These are phyloP conservation scores for Trichoderma pleuroti DNA, from an alignment of 2,329 filamentous ascomycete genomes.

Conservation along the genomic window DNA sequence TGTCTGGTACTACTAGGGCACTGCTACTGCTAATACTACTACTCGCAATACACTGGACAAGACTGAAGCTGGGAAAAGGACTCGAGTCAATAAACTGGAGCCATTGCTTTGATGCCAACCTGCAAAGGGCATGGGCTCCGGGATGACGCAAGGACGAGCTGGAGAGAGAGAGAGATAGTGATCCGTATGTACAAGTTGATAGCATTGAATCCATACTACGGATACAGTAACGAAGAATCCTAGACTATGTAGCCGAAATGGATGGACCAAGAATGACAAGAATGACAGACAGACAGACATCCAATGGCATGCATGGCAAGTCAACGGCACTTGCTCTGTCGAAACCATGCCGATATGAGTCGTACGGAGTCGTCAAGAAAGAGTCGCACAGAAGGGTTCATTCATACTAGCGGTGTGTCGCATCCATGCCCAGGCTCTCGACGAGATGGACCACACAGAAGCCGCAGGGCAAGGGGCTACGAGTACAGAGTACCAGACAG, in stretches of 20 bases:
- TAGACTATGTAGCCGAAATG: not conserved
- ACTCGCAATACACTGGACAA: not conserved
- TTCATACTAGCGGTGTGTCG: conserved; percentile 14
- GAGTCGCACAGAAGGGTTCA: not conserved
- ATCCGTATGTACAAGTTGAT: not conserved
- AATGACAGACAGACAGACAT: not conserved
- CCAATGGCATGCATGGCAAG: not conserved
- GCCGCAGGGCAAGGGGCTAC: not conserved
- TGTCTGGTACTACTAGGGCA: too few species aligned
- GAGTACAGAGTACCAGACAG: not conserved
- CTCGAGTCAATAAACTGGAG: conserved; percentile 13
- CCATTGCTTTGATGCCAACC: not conserved
- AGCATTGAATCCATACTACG: too few species aligned
- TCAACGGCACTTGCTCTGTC: not conserved
- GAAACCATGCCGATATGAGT: not conserved
- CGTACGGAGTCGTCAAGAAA: not conserved
- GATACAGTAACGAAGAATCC: not conserved
- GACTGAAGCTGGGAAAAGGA: not conserved
- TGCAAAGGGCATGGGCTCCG: not conserved
- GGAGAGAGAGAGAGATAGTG: not conserved
- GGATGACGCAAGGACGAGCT: conserved; percentile 6
- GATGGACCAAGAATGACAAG: too few species aligned
- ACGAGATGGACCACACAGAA: not conserved
- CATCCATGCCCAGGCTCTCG: not conserved
- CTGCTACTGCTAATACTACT: too few species aligned